Conservation (phyloP, 2,329 filamentous ascomycete genomes). For the Seiridium unicorne region DNA sequence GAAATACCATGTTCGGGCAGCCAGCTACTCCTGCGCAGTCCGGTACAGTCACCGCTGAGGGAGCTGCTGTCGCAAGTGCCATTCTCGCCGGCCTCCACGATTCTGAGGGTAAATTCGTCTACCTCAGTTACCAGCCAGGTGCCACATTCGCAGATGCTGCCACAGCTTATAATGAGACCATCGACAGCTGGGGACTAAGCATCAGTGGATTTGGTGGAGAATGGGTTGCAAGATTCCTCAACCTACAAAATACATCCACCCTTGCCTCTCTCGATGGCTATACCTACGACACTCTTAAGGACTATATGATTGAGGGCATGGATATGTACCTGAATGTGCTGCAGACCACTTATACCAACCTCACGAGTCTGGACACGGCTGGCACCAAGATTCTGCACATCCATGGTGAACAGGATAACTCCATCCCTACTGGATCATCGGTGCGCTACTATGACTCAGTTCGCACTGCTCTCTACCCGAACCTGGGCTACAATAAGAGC, state of each 20-base stretch:
- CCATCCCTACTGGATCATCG: constrained; percentile 46
- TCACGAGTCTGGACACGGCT: constrained; percentile 38
- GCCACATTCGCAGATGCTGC: constrained; percentile 31
- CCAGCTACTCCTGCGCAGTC: constrained; percentile 22
- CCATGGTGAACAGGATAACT: constrained; percentile 50
- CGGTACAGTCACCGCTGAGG: constrained; percentile 26
- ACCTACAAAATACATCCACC: constrained; percentile 23
- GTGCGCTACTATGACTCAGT: constrained; percentile 43
- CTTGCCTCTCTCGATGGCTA: constrained; percentile 40
- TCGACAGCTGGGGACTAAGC: constrained; percentile 21
- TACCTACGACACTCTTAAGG: constrained; percentile 50
- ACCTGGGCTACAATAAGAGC: constrained; percentile 34
- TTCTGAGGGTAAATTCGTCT: constrained; percentile 31
- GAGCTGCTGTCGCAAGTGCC: constrained; percentile 25
- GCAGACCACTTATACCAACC: constrained; percentile 42
- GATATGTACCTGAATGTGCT: constrained; percentile 46
- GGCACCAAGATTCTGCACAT: constrained; percentile 52
- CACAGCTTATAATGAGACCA: constrained; percentile 28
- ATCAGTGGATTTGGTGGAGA: constrained; percentile 23
- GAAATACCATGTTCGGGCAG: constrained; percentile 5
- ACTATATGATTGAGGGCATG: constrained; percentile 50
- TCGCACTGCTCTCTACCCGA: constrained; percentile 45
- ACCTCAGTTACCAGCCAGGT: constrained; percentile 31
- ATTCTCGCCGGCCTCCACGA: constrained; percentile 35
- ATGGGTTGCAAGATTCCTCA: constrained; percentile 25